Conservation (phyloP, 2,329 filamentous ascomycete species). For the Aspergillus sp. region DNA sequence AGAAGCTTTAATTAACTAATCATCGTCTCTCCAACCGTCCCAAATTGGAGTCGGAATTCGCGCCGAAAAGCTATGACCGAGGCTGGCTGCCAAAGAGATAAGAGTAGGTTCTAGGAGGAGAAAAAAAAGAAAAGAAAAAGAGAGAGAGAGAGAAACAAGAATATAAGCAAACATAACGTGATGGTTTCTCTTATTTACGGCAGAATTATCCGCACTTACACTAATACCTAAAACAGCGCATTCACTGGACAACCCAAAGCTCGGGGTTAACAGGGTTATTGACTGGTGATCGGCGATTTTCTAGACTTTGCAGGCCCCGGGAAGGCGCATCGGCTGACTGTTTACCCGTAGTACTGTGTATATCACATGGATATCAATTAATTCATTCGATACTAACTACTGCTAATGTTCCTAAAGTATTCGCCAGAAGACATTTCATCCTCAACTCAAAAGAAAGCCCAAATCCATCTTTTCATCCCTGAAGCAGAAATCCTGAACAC, state of each 20-base stretch:
- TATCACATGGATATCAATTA: no score
- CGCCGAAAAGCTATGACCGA: not conserved
- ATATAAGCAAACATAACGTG: no score
- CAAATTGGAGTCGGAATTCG: not conserved
- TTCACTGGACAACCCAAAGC: not conserved
- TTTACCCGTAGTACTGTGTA: no score
- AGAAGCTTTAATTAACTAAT: no score
- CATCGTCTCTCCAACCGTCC: not conserved
- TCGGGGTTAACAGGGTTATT: no score
- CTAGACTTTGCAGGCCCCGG: no score
- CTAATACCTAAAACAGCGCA: not conserved
- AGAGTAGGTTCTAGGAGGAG: not conserved
- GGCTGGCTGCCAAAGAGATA: not conserved
- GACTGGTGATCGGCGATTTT: no score
- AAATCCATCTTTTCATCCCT: constrained; percentile 8
- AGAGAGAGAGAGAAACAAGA: not conserved
- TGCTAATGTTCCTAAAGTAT: not conserved
- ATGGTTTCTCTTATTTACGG: not conserved
- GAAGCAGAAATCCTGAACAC: constrained; percentile 4
- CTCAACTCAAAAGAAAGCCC: not conserved
- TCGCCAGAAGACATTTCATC: not conserved
- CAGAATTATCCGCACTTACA: no score
- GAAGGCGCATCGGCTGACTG: no score
- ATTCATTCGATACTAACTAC: no score
- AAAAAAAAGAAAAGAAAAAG: not conserved